Evolutionary conservation across 169 alveolate species (phyloP).

Genomic region (Cryptosporidium canis): DNA sequence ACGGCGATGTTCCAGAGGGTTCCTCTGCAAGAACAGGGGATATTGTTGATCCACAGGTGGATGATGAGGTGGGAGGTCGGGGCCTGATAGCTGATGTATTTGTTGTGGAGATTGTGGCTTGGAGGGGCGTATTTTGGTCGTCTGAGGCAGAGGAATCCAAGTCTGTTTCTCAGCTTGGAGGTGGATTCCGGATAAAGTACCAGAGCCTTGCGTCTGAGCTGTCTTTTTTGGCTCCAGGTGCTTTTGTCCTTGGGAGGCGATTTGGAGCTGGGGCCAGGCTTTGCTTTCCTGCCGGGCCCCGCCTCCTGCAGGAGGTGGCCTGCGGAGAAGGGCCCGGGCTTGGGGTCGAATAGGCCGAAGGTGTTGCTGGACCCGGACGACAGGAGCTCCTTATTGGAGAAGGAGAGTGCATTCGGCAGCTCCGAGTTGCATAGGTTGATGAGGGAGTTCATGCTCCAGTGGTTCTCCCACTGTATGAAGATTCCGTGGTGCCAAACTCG

Average conservation of each 20-base stretch:
- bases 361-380: neutral
- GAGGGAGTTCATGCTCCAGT: slow-evolving; percentile 54
- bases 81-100: slow-evolving; percentile 43
- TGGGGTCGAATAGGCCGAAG: neutral
- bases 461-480: slow-evolving; percentile 64
- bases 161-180: neutral
- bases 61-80: slow-evolving; percentile 52
- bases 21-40: slow-evolving; percentile 60
- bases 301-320: neutral
- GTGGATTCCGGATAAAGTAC: neutral
- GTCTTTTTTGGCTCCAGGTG: neutral
- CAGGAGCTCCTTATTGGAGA: neutral
- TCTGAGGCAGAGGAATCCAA: neutral
- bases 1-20: slow-evolving; percentile 45
- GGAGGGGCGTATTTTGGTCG: neutral
- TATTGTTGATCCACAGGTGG: slow-evolving; percentile 36
- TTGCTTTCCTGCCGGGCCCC: neutral
- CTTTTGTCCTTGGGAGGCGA: neutral
- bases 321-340: neutral
- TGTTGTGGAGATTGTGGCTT: slow-evolving; percentile 4
- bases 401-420: neutral
- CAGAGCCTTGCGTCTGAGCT: neutral
- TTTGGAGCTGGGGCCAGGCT: too few relatives aligned
- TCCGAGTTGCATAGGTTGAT: slow-evolving; percentile 19
- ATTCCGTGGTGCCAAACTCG: slow-evolving; percentile 66